Conservation (phyloP, 2,329 filamentous ascomycete species). For the Juglanconis oblonga region DNA sequence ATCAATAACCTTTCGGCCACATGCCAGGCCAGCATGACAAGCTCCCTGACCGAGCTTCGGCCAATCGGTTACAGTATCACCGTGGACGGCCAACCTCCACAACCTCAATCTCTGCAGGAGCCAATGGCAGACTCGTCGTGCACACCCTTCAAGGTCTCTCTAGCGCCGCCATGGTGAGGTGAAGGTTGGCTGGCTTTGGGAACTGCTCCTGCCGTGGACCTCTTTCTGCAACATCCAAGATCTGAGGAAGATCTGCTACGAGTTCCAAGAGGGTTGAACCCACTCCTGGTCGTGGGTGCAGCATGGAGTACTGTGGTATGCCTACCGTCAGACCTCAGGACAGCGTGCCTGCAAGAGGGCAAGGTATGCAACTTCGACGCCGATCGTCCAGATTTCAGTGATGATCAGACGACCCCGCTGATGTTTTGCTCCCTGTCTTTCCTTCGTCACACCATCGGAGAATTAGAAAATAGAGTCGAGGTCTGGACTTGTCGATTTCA, state of each 20-base stretch:
- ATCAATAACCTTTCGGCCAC: not conserved
- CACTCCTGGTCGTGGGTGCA: no score
- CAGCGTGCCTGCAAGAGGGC: no score
- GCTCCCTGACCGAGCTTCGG: not conserved
- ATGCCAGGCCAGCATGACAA: constrained; percentile 2
- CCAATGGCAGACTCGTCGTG: constrained; percentile 4
- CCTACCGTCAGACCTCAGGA: no score
- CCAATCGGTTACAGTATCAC: constrained; percentile 1
- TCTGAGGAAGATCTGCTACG: not conserved
- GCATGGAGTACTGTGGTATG: no score
- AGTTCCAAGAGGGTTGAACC: not conserved
- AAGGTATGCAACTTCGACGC: not conserved
- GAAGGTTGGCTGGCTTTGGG: not conserved
- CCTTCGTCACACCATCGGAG: constrained; percentile 3
- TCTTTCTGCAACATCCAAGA: not conserved
- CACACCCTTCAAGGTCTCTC: constrained; percentile 12
- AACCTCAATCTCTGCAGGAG: constrained; percentile 4
- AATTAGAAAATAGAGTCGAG: constrained; percentile 10
- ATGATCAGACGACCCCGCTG: not conserved
- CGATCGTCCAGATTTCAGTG: not conserved
- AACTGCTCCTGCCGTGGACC: not conserved
- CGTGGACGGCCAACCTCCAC: constrained; percentile 1
- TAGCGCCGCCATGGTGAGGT: constrained; percentile 2
- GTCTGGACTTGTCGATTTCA: constrained; percentile 19
- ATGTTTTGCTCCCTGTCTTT: not conserved